phyloP scores from a whole-genome alignment of 495 filamentous ascomycete species.

The Penicillium salamii region DNA sequence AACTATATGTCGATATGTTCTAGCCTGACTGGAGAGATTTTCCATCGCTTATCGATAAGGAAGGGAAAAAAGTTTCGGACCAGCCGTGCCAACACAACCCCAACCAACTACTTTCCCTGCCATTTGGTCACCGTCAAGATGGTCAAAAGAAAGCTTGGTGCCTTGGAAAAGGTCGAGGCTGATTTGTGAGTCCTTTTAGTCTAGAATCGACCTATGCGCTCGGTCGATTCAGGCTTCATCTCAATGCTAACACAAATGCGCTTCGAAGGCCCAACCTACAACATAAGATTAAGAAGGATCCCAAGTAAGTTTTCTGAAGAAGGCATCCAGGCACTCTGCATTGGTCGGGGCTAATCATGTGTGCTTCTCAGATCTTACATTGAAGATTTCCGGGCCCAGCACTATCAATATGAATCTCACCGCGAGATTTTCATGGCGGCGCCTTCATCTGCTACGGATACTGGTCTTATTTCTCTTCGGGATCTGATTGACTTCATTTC shows the following conservation, averaged over 20 bases:
- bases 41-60: slow-evolving; percentile 46
- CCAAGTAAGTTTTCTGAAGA: slow-evolving; percentile 51
- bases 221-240: slow-evolving; percentile 10
- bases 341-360: slow-evolving; percentile 1
- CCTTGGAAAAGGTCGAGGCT: slow-evolving; percentile 92
- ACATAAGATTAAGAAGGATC: slow-evolving; percentile 84
- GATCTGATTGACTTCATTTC: slow-evolving; percentile 87
- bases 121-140: slow-evolving; percentile 37
- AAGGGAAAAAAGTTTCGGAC: slow-evolving; percentile 43
- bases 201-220: slow-evolving; percentile 20
- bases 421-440: slow-evolving; percentile 85
- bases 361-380: slow-evolving; percentile 62
- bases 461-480: slow-evolving; percentile 73
- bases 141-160: slow-evolving; percentile 83
- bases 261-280: slow-evolving; percentile 70
- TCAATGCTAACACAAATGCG: slow-evolving; percentile 20
- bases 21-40: slow-evolving; percentile 9
- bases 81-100: slow-evolving; percentile 13
- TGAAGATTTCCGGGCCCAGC: slow-evolving; percentile 84
- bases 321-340: neutral
- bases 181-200: slow-evolving; percentile 58
- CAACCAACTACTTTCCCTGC: slow-evolving; percentile 16
- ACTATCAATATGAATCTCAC: slow-evolving; percentile 87
- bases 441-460: slow-evolving; percentile 70
- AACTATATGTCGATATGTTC: neutral